Conservation (phyloP, 1,284 basidiomycete genomes). For the Ganoderma leucocontextum region DNA sequence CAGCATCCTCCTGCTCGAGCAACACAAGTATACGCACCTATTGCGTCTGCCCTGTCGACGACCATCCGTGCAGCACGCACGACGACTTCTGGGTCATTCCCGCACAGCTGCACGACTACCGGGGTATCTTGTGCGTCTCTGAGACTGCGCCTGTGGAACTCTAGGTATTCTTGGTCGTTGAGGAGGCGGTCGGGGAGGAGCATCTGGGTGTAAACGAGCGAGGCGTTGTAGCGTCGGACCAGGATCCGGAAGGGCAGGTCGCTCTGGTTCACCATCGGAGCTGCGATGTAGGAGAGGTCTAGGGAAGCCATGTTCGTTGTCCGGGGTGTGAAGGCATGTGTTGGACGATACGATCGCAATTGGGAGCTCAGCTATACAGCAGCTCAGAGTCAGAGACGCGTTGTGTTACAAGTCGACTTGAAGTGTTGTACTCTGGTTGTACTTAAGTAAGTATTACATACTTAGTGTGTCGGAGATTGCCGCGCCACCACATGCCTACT, state of each 20-base stretch:
- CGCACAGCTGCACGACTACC: constrained; percentile 77
- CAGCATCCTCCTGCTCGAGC: background rate
- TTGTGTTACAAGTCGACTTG: background rate
- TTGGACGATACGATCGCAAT: background rate
- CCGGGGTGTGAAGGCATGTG: background rate
- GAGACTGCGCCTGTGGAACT: constrained; percentile 49
- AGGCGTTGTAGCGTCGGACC: constrained; percentile 64
- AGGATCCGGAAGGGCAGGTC: constrained; percentile 75
- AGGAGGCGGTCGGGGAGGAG: constrained; percentile 65
- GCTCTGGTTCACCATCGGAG: constrained; percentile 79
- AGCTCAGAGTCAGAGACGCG: background rate
- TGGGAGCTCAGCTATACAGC: too few species aligned
- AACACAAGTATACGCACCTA: constrained; percentile 54
- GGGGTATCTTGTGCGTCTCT: constrained; percentile 45
- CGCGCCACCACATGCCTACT: background rate
- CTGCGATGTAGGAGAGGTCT: constrained; percentile 41
- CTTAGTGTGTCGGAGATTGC: background rate
- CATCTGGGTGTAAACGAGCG: constrained; percentile 78
- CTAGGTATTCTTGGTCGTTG: constrained; percentile 66
- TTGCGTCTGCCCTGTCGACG: constrained; percentile 65
- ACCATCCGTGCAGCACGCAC: constrained; percentile 66
- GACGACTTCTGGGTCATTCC: constrained; percentile 67
- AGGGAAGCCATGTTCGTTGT: background rate
- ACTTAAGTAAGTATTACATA: too few species aligned
- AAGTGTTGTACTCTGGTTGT: too few species aligned